phyloP scores from a whole-genome alignment of 768 basidiomycete genomes.

The Trametes punicea region DNA sequence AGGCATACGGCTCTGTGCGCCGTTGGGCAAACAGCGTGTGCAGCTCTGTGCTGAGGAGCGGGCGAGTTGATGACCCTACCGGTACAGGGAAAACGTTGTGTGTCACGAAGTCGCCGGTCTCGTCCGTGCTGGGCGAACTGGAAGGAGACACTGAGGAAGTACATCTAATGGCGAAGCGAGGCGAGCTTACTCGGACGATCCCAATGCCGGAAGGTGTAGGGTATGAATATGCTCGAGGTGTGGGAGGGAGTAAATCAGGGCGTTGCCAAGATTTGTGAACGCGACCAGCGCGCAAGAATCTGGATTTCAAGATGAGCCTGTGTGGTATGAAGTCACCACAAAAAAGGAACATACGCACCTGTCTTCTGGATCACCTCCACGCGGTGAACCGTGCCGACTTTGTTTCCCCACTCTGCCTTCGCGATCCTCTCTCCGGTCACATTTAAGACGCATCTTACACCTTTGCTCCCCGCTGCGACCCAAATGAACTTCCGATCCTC shows the following conservation, averaged over 20 bases:
- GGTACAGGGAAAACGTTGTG: conserved; percentile 33
- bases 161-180: not conserved
- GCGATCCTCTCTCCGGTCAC: conserved; percentile 65
- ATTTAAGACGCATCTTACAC: conserved; percentile 52
- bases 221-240: conserved; percentile 55
- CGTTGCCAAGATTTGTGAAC: conserved; percentile 48
- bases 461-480: conserved; percentile 56
- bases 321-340: not conserved
- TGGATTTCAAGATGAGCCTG: conserved; percentile 28
- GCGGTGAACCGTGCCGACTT: conserved; percentile 46
- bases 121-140: conserved; percentile 43
- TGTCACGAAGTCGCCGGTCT: conserved; percentile 53
- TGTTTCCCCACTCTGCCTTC: conserved; percentile 61
- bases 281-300: conserved; percentile 49
- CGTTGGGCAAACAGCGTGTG: conserved; percentile 59
- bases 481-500: conserved; percentile 32
- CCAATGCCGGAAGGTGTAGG: conserved; percentile 20
- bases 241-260: conserved; percentile 60
- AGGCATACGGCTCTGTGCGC: conserved; percentile 40
- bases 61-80: conserved; percentile 1
- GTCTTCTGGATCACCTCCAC: conserved; percentile 58
- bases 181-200: conserved; percentile 21
- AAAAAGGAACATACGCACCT: conserved; percentile 40
- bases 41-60: conserved; percentile 35
- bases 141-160: not conserved